phyloP scores from a whole-genome alignment of 768 basidiomycete species.

The Pleurotus cornucopiae region DNA sequence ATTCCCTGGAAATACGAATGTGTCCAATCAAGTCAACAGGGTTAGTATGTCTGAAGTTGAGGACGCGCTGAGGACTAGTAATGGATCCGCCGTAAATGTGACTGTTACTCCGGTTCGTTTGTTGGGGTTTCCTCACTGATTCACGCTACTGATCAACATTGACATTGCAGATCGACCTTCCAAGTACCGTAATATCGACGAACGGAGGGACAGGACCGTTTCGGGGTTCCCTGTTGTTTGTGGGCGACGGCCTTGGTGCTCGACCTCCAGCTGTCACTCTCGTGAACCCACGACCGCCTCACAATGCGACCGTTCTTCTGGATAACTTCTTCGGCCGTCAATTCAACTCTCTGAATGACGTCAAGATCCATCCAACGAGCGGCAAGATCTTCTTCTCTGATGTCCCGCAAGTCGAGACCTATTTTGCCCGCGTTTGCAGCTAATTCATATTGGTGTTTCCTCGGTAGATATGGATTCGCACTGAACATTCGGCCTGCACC shows the following conservation, averaged over 20 bases:
- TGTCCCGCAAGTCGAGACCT: constrained; percentile 38
- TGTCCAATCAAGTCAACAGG: constrained; percentile 58
- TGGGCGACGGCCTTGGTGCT: constrained; percentile 61
- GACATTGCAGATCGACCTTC: constrained; percentile 45
- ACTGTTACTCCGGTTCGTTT: constrained; percentile 38
- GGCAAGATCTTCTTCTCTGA: constrained; percentile 77
- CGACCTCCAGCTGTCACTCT: constrained; percentile 59
- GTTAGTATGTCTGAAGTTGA: constrained; percentile 58
- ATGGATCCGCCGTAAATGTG: constrained; percentile 36
- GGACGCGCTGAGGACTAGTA: constrained; percentile 31
- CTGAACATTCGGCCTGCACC: constrained; percentile 64
- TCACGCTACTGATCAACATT: not conserved
- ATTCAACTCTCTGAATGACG: constrained; percentile 80
- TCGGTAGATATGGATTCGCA: constrained; percentile 54
- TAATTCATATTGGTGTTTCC: not conserved
- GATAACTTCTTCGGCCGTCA: constrained; percentile 79
- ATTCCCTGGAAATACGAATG: constrained; percentile 44
- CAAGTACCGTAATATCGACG: constrained; percentile 60
- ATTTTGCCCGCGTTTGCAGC: not conserved
- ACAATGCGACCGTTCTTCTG: constrained; percentile 64
- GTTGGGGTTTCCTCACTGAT: not conserved
- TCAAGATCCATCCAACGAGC: constrained; percentile 63
- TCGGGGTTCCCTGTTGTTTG: constrained; percentile 52
- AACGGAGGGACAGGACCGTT: constrained; percentile 69
- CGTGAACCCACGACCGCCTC: constrained; percentile 59